phyloP scores from a whole-genome alignment of 2,329 filamentous ascomycete species.

The Colletotrichum lupini region DNA sequence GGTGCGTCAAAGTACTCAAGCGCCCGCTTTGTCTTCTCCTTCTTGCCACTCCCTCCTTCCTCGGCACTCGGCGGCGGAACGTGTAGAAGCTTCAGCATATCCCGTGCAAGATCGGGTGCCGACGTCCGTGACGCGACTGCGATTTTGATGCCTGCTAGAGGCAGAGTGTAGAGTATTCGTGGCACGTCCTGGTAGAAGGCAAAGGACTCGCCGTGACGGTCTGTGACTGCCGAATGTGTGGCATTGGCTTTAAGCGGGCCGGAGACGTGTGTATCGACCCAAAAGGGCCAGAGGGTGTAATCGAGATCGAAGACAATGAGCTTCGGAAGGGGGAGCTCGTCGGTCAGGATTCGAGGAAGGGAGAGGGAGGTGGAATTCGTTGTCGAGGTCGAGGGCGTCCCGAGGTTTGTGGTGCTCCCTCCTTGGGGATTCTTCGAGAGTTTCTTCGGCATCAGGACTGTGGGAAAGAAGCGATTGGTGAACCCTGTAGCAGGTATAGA shows the following conservation, averaged over 20 bases:
- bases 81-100: conserved; percentile 82
- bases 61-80: conserved; percentile 52
- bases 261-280: conserved; percentile 93
- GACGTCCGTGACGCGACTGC: conserved; percentile 84
- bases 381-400: conserved; percentile 39
- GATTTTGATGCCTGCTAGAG: conserved; percentile 60
- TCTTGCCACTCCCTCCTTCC: conserved; percentile 38
- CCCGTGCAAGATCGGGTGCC: conserved; percentile 81
- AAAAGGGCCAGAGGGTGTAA: conserved; percentile 99
- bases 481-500: not conserved
- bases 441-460: conserved; percentile 45
- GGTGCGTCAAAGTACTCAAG: conserved; percentile 71
- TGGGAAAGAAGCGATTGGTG: not conserved
- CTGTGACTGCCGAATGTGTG: conserved; percentile 55
- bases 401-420: conserved; percentile 40
- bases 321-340: conserved; percentile 78
- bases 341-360: conserved; percentile 57
- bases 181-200: conserved; percentile 79
- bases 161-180: conserved; percentile 71
- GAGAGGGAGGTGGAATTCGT: conserved; percentile 37
- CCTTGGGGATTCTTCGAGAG: conserved; percentile 41
- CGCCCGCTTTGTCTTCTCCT: conserved; percentile 54
- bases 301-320: conserved; percentile 95
- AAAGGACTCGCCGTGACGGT: conserved; percentile 73
- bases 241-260: conserved; percentile 71